Conservation (phyloP, 2,329 filamentous ascomycete genomes). For the Fusarium sarcochroum region DNA sequence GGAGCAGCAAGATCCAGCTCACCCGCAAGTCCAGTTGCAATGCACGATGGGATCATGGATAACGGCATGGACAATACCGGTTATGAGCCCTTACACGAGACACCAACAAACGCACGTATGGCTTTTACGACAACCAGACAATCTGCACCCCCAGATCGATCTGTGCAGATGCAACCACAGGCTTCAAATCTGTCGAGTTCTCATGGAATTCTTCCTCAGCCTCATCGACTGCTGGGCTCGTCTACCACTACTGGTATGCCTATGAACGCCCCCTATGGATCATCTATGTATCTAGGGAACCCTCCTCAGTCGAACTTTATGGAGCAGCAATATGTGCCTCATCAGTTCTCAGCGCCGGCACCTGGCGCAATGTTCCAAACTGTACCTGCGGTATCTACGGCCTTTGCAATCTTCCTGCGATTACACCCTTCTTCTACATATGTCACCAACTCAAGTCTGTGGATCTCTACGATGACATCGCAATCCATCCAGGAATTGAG, state of each 20-base stretch:
- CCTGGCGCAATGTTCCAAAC: conserved; percentile 46
- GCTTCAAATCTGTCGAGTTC: conserved; percentile 36
- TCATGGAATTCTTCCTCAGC: conserved; percentile 36
- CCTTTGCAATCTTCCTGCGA: conserved; percentile 76
- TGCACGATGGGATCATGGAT: conserved; percentile 36
- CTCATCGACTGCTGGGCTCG: conserved; percentile 46
- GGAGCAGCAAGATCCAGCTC: conserved; percentile 32
- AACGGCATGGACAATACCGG: conserved; percentile 38
- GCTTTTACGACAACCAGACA: conserved; percentile 41
- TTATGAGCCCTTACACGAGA: conserved; percentile 47
- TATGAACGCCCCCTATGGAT: conserved; percentile 55
- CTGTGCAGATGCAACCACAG: conserved; percentile 43
- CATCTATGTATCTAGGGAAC: conserved; percentile 57
- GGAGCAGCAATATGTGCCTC: conserved; percentile 51
- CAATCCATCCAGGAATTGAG: conserved; percentile 73
- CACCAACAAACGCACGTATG: conserved; percentile 44
- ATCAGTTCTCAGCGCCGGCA: conserved; percentile 47
- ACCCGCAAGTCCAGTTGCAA: conserved; percentile 25
- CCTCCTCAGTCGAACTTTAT: conserved; percentile 56
- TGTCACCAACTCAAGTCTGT: conserved; percentile 66
- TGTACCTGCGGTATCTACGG: conserved; percentile 38
- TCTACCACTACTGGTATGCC: conserved; percentile 45
- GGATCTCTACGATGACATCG: conserved; percentile 74
- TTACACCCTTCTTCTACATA: conserved; percentile 75
- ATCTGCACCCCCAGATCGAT: conserved; percentile 37